Evolutionary conservation across 176 grass and related monocot species (phyloP).

Genomic region (Ampelocalamus luodianensis): DNA sequence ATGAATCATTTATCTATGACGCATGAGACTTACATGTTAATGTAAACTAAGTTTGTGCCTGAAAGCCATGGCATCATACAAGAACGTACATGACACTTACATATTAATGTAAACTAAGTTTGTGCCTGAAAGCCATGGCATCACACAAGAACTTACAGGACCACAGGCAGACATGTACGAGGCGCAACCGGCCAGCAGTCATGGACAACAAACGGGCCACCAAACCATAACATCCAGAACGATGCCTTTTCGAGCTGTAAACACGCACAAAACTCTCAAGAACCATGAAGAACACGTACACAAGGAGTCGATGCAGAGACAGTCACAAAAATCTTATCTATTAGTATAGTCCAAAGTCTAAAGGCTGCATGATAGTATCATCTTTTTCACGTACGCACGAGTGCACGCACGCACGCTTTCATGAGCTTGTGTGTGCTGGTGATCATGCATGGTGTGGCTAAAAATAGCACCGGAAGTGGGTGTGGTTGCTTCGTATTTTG

Average conservation of each 20-base stretch:
- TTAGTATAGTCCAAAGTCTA: constrained; percentile 30
- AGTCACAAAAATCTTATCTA: constrained; percentile 26
- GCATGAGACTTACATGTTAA: too few species aligned
- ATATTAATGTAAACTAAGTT: too few species aligned
- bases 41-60: too few species aligned
- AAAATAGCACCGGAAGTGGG: constrained; percentile 40
- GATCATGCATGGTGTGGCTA: constrained; percentile 31
- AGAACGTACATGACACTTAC: background rate
- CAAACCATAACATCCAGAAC: constrained; percentile 7
- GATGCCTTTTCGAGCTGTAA: constrained; percentile 13
- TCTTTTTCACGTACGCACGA: constrained; percentile 35
- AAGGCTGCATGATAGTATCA: constrained; percentile 34
- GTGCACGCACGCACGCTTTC: constrained; percentile 25
- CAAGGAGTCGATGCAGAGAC: background rate
- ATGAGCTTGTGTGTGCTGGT: constrained; percentile 10
- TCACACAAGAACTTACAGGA: background rate
- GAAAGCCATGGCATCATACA: background rate
- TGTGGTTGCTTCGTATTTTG: constrained; percentile 25
- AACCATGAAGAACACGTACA: constrained; percentile 4
- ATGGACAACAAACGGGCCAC: background rate
- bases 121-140: background rate
- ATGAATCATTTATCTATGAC: too few species aligned
- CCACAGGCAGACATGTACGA: background rate
- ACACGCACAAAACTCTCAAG: background rate
- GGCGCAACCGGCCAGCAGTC: background rate